Evolutionary conservation across 176 grass and related monocot genomes (phyloP), one percentile per base, ranked within the genome.

Genomic region (Alloteropsis semialata): DNA sequence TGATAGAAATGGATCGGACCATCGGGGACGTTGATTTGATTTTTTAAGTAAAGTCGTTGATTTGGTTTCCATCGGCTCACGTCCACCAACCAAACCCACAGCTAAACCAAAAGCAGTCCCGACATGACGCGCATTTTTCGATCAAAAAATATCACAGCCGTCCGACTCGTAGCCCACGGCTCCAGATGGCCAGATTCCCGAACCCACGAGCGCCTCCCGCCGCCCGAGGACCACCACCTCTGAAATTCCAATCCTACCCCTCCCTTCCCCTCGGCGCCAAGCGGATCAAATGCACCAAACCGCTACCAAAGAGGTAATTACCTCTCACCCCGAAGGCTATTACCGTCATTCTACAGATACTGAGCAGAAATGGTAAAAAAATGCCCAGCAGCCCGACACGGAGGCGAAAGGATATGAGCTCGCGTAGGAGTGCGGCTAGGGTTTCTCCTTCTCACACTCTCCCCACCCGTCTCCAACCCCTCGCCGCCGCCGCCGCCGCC

Each of bases 351-450:
- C 13, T 0, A 0, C 1, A 19, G 7, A 6, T 17, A 10, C 14
- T 5, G 61, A 29, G 32, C 11, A 44, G 27, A 71, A 62, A 64
- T 30, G 63, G 21, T 45, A 68, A 46, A 41, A 51, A 62, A 65
- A 87, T 55, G 44, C 13, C 5, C 65, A 62, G 45, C 54, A 77
- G 53, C 15, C 81, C 81, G 75, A 90, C 65, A 83, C 50, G 17
- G 22, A 68, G 13, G 50, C 60, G 62, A 67, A 21, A 85, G 65
- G 80, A 88, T 88, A 68, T 81, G 82, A 72, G 77, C 81, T 92
- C 63, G 82, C 36, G 32, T 59, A 70, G 71, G 59, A 83, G 63
- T 80, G 63, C 83, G 76, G 94, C 94, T 97, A 97, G 94, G 94
- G 90, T 96, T 97, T 97, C 76, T 76, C 56, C 48, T 48, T 76